These are phyloP conservation scores for Annulohypoxylon bovei DNA, from an alignment of 495 filamentous ascomycete species.

Conservation along the genomic window DNA sequence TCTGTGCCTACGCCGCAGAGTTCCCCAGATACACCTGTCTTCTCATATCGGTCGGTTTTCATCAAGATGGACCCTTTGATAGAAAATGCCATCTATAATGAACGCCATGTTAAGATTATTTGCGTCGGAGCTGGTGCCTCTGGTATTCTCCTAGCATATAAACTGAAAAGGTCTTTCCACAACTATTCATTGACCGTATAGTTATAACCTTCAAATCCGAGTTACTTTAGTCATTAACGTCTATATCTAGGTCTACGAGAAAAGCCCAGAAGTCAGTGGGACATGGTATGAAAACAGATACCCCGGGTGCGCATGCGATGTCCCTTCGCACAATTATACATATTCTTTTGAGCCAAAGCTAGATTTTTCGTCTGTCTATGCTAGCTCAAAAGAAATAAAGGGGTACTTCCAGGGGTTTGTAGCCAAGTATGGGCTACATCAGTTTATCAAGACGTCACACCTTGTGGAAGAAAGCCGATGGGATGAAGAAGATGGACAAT, in stretches of 20 bases:
- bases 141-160: constrained; percentile 49
- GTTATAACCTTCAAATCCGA: background rate
- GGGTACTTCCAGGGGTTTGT: constrained; percentile 57
- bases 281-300: constrained; percentile 56
- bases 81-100: constrained; percentile 39
- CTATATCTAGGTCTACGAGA: constrained; percentile 9
- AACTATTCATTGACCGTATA: constrained; percentile 26
- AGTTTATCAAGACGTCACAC: constrained; percentile 55
- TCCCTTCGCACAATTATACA: constrained; percentile 54
- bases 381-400: constrained; percentile 55
- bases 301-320: constrained; percentile 50
- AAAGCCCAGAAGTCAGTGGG: constrained; percentile 51
- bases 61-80: constrained; percentile 25
- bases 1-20: too few species aligned
- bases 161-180: constrained; percentile 43
- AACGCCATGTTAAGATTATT: constrained; percentile 50
- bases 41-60: background rate
- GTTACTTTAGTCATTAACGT: background rate
- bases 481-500: constrained; percentile 52
- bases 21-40: background rate
- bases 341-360: constrained; percentile 63
- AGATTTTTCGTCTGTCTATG: constrained; percentile 60
- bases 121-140: constrained; percentile 55
- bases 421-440: constrained; percentile 54
- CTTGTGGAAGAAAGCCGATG: constrained; percentile 52